phyloP scores from a whole-genome alignment of 2,329 filamentous ascomycete genomes.

The Fusarium temperatum region DNA sequence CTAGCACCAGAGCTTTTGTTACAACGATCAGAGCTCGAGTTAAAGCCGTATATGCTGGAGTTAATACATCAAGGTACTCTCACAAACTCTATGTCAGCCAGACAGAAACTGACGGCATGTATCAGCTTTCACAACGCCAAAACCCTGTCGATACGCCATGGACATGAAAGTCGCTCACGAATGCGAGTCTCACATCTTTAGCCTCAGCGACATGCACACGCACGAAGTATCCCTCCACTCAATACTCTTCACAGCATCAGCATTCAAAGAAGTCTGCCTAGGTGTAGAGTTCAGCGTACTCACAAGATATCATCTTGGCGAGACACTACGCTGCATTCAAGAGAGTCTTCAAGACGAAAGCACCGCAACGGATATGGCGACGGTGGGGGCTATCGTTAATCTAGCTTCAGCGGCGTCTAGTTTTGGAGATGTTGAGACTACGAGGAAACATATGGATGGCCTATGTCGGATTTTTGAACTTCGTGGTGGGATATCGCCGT shows the following conservation, averaged over 20 bases:
- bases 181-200: background rate
- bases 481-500: background rate
- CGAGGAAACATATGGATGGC: background rate
- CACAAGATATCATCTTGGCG: background rate
- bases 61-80: background rate
- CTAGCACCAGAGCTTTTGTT: fast-evolving
- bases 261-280: background rate
- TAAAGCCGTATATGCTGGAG: background rate
- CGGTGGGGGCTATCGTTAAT: background rate
- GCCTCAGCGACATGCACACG: background rate
- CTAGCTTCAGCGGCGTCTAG: background rate
- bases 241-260: background rate
- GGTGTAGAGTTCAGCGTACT: background rate
- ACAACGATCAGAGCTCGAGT: background rate
- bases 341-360: background rate
- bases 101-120: background rate
- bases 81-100: fast-evolving
- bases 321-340: background rate
- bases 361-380: background rate
- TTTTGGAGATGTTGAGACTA: fast-evolving
- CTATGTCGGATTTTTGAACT: background rate
- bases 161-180: background rate
- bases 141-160: background rate
- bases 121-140: background rate
- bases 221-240: background rate